A percentile compares a stretch with the other conserved stretches of the same genome.
Conservation (phyloP, 768 basidiomycete species). For the Kwoniella sp. region DNA sequence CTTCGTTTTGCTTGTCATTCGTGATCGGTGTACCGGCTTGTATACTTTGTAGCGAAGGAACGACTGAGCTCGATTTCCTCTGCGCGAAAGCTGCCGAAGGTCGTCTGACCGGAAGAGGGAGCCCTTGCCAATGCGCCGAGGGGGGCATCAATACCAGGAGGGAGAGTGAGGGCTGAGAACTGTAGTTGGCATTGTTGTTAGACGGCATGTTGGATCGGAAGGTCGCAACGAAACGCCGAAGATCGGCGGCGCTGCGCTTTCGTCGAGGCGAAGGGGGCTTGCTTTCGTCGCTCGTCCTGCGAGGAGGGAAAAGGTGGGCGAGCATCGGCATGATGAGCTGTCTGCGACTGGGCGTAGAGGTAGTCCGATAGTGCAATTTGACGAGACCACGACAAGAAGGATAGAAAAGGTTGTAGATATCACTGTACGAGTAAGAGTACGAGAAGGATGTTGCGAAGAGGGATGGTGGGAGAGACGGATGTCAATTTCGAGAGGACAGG, state of each 20-base stretch:
- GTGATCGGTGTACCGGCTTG: constrained; percentile 5
- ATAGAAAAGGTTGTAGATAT: no score
- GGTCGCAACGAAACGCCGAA: constrained; percentile 17
- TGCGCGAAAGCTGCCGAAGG: constrained; percentile 25
- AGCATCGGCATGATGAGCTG: constrained; percentile 14
- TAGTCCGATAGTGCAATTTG: not conserved
- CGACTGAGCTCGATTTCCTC: constrained; percentile 30
- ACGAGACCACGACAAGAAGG: no score
- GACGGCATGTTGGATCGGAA: constrained; percentile 16
- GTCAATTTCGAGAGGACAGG: no score
- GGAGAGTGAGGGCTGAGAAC: constrained; percentile 17
- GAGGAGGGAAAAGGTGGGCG: constrained; percentile 18
- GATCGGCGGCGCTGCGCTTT: constrained; percentile 22
- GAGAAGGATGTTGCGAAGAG: no score
- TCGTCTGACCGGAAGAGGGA: constrained; percentile 20
- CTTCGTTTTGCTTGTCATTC: not conserved
- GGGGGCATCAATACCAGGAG: constrained; percentile 40
- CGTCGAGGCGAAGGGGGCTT: constrained; percentile 7
- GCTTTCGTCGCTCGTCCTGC: constrained; percentile 4
- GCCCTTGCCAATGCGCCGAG: constrained; percentile 29
- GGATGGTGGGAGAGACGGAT: no score
- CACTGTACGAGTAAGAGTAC: no score
- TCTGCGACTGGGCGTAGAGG: not conserved
- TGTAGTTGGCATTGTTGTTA: constrained; percentile 3
- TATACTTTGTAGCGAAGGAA: constrained; percentile 29